Base-by-base conservation (phyloP, 495 filamentous ascomycete genomes). In the Xylaria flabelliformis region DNA sequence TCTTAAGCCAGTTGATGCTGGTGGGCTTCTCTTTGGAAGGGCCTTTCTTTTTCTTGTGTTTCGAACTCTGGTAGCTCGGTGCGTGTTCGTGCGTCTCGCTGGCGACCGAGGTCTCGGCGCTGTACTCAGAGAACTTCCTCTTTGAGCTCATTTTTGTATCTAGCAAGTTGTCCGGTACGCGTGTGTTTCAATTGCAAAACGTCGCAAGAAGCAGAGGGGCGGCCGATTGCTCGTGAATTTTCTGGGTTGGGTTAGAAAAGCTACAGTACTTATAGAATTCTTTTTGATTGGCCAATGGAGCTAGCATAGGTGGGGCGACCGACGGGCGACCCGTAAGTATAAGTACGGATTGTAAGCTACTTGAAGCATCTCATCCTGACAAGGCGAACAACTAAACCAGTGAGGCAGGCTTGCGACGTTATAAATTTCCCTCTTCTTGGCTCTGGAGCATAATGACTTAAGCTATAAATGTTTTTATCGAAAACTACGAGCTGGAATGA, bases 1-100 rank as follows among this genome's bases (percentile, higher is more conserved):
- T 88, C 78, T 90, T 91, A 67, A 88, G 75, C 56, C 82, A 80
- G 73, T 77, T 80, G 53, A 83, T 72, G 58, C 72, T 82, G 55
- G 76, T 80, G 21, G 75, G 71, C n/a, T 68, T 77, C 10, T 59
- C 66, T 32, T 71, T 73, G 51, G 64, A 72, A 32, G 69, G 76
- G 74, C 75, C 72, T 77, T 82, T 78, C 69, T 79, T 77, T 73
- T 81, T 77, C 61, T 78, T 75, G 58, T 74, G 67, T 21, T 71
- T 78, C 74, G 77, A 50, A 46, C 72, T 73, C 65, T 76, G 74
- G 72, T 74, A 73, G 74, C 73, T 65, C 62, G 80, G 64, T 69
- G 66, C 68, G 68, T 69, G 58, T 46, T 76, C 67, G 66, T 59
- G 56, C 50, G 75, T 56, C 64, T 76, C 64, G 72, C 69, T 55